A percentile compares a stretch with the other conserved stretches of the same genome.
Evolutionary conservation across 2,329 filamentous ascomycete species (phyloP).

Genomic region (Xylariaceae sp.): DNA sequence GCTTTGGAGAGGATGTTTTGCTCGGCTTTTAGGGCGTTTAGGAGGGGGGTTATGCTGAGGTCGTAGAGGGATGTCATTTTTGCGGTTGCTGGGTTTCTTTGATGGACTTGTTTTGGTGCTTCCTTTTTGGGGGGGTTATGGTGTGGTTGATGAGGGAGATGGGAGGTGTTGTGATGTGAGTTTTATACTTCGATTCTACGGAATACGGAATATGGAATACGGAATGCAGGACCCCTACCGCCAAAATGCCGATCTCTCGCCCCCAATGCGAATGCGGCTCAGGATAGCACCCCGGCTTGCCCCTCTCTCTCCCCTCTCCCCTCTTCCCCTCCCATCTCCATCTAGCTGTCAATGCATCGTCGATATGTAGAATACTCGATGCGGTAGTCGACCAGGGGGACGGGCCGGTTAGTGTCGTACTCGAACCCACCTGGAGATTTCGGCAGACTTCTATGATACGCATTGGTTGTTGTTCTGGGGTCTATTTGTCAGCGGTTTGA

Average conservation of each 20-base stretch:
- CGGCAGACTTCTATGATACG: not conserved
- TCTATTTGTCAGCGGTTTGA: too few relatives aligned
- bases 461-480: too few relatives aligned
- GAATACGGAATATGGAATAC: too few relatives aligned
- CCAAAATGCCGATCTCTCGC: not conserved
- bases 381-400: not conserved
- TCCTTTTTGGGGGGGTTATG: too few relatives aligned
- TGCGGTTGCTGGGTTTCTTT: too few relatives aligned
- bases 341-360: too few relatives aligned
- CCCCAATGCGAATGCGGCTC: too few relatives aligned
- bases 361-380: not conserved
- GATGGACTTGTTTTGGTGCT: too few relatives aligned
- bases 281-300: not conserved
- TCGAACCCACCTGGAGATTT: not conserved
- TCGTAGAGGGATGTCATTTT: constrained; percentile 38
- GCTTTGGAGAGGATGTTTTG: constrained; percentile 35
- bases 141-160: too few relatives aligned
- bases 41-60: constrained; percentile 31
- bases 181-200: too few relatives aligned
- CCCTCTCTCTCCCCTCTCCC: not conserved
- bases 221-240: too few relatives aligned
- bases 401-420: not conserved
- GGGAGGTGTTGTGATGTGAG: too few relatives aligned
- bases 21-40: constrained; percentile 32
- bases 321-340: not conserved